Conservation (phyloP, 2,329 filamentous ascomycete species). For the Alternaria sp. region DNA sequence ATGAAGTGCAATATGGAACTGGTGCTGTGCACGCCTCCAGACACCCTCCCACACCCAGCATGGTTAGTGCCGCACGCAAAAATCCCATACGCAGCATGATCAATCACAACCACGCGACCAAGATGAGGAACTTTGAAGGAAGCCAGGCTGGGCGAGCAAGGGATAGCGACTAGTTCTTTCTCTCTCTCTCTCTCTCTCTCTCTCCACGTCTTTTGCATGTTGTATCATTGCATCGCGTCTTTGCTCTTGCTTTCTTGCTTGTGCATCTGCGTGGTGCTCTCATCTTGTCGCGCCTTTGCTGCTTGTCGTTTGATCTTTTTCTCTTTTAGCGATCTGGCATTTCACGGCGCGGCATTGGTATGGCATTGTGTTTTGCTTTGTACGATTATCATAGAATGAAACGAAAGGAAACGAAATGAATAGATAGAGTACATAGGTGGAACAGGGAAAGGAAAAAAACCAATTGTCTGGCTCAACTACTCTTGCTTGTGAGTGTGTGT, state of each 20-base stretch:
- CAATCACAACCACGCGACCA: slow-evolving; percentile 46
- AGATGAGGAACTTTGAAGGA: slow-evolving; percentile 42
- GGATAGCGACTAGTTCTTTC: slow-evolving; percentile 6
- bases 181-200: not conserved
- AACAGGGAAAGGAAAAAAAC: not conserved
- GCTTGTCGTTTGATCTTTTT: not conserved
- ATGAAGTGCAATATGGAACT: slow-evolving; percentile 40
- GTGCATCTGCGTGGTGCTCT: slow-evolving; percentile 5
- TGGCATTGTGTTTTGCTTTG: slow-evolving; percentile 9
- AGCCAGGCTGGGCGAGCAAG: slow-evolving; percentile 8
- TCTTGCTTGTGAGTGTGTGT: not conserved
- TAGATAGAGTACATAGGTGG: not conserved
- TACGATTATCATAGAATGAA: slow-evolving; percentile 13
- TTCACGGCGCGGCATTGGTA: slow-evolving; percentile 13
- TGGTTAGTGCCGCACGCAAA: slow-evolving; percentile 45
- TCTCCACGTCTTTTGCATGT: slow-evolving; percentile 1
- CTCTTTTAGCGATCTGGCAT: slow-evolving; percentile 10
- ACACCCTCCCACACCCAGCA: slow-evolving; percentile 51
- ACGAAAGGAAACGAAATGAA: slow-evolving; percentile 5
- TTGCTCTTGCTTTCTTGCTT: slow-evolving; percentile 6
- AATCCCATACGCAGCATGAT: slow-evolving; percentile 50
- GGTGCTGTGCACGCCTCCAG: slow-evolving; percentile 43
- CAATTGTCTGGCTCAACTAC: not conserved
- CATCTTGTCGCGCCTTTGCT: not conserved
- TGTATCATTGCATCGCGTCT: slow-evolving; percentile 8